Conservation (phyloP, 2,329 filamentous ascomycete species). For the Periconia sp. region DNA sequence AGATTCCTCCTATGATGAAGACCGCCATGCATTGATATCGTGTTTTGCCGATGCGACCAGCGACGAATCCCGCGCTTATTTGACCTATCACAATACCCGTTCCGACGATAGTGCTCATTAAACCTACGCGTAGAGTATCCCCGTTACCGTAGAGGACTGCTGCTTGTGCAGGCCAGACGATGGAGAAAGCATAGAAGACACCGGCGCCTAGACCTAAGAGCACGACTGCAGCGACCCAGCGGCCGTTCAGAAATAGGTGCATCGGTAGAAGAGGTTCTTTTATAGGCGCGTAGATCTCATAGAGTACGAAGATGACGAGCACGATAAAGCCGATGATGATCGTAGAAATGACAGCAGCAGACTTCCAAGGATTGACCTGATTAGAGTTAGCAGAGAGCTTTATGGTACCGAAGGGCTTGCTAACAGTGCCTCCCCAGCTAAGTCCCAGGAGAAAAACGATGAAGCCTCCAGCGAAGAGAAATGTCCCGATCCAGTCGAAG, state of each 20-base stretch:
- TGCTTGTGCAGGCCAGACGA: constrained; percentile 39
- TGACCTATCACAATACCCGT: constrained; percentile 34
- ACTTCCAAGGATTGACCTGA: constrained; percentile 53
- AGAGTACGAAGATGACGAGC: constrained; percentile 47
- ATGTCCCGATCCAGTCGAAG: constrained; percentile 26
- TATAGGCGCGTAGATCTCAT: constrained; percentile 27
- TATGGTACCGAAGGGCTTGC: not conserved
- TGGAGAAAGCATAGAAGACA: constrained; percentile 43
- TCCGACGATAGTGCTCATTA: constrained; percentile 22
- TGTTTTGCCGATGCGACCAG: constrained; percentile 13
- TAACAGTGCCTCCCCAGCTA: constrained; percentile 18
- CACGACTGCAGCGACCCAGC: constrained; percentile 34
- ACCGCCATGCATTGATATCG: too few relatives aligned
- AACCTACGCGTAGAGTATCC: constrained; percentile 17
- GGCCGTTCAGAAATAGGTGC: constrained; percentile 38
- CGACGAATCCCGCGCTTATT: constrained; percentile 30
- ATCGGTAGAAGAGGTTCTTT: constrained; percentile 43
- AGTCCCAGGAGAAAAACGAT: constrained; percentile 26
- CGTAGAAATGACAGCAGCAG: constrained; percentile 47
- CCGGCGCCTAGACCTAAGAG: constrained; percentile 37
- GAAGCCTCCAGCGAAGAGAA: constrained; percentile 23
- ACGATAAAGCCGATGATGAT: constrained; percentile 44
- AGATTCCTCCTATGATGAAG: too few relatives aligned
- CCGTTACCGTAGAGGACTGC: constrained; percentile 28
- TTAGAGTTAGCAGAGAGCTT: constrained; percentile 17